Evolutionary conservation across 2,329 filamentous ascomycete species (phyloP).

Genomic region (Botrytis porri): DNA sequence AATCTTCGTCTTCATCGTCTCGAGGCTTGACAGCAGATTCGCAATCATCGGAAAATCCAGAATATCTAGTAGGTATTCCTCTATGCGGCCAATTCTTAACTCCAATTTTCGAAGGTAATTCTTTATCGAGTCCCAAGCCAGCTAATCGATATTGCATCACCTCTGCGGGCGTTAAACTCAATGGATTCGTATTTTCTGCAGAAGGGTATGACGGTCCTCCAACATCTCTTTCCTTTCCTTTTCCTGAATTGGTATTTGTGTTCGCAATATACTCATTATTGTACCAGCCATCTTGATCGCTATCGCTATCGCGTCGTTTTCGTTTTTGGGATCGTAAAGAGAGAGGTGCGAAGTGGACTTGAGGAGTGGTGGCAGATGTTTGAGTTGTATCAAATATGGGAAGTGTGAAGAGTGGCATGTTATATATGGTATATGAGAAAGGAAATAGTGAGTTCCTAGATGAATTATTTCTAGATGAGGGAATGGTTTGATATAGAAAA

Average conservation of each 20-base stretch:
- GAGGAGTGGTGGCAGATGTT: constrained; percentile 19
- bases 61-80: constrained; percentile 34
- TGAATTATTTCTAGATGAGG: neutral
- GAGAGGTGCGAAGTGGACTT: constrained; percentile 22
- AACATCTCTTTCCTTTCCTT: neutral
- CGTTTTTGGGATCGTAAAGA: constrained; percentile 22
- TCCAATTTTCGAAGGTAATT: constrained; percentile 38
- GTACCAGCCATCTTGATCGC: neutral
- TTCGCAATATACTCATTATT: constrained; percentile 7
- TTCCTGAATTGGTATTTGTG: neutral
- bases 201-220: neutral
- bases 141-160: constrained; percentile 54
- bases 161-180: constrained; percentile 52
- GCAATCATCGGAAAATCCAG: neutral
- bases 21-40: neutral
- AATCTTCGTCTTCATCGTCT: constrained; percentile 16
- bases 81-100: constrained; percentile 52
- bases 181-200: constrained; percentile 47
- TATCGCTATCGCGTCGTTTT: constrained; percentile 6
- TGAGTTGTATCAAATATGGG: constrained; percentile 26
- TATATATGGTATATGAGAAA: neutral
- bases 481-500: neutral
- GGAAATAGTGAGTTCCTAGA: too few species aligned
- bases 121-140: constrained; percentile 49
- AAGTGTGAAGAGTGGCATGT: constrained; percentile 33